Conservation (phyloP, 805 yeast genomes). For the Scheffersomyces coipomensis region DNA sequence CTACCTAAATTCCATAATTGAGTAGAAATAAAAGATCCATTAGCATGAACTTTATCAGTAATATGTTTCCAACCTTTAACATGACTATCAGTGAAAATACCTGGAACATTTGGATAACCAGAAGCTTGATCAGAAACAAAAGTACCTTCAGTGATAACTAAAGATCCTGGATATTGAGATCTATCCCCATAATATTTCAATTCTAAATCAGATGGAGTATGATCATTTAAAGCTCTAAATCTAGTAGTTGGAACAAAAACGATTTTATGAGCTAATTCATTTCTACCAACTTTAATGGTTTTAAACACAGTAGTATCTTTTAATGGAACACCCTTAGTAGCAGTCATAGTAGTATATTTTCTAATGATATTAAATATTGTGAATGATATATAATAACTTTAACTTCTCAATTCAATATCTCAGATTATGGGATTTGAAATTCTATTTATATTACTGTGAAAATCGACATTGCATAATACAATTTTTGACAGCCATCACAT, state of each 20-base stretch:
- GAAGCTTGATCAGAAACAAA: slow-evolving; percentile 32
- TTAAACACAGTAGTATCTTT: slow-evolving; percentile 21
- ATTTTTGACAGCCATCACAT: too few relatives aligned
- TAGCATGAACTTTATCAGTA: slow-evolving; percentile 43
- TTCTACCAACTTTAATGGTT: slow-evolving; percentile 30
- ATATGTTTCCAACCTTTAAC: slow-evolving; percentile 48
- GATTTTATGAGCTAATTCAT: slow-evolving; percentile 15
- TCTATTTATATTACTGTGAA: too few relatives aligned
- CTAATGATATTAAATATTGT: too few relatives aligned
- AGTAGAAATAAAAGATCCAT: slow-evolving; percentile 38
- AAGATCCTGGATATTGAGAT: slow-evolving; percentile 25
- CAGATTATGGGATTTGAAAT: too few relatives aligned
- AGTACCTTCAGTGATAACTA: slow-evolving; percentile 30
- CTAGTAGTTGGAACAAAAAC: slow-evolving; percentile 25
- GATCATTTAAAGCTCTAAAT: slow-evolving; percentile 17
- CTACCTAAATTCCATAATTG: slow-evolving; percentile 58
- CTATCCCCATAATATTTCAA: slow-evolving; percentile 27
- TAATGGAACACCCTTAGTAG: slow-evolving; percentile 8
- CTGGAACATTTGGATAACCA: slow-evolving; percentile 43
- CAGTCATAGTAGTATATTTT: too few relatives aligned
- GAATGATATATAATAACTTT: too few relatives aligned
- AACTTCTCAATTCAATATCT: too few relatives aligned
- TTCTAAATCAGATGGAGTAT: slow-evolving; percentile 25
- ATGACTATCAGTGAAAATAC: slow-evolving; percentile 49
- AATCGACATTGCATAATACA: too few relatives aligned